phyloP scores from a whole-genome alignment of 2,329 filamentous ascomycete genomes.

The Trichoderma koningii region DNA sequence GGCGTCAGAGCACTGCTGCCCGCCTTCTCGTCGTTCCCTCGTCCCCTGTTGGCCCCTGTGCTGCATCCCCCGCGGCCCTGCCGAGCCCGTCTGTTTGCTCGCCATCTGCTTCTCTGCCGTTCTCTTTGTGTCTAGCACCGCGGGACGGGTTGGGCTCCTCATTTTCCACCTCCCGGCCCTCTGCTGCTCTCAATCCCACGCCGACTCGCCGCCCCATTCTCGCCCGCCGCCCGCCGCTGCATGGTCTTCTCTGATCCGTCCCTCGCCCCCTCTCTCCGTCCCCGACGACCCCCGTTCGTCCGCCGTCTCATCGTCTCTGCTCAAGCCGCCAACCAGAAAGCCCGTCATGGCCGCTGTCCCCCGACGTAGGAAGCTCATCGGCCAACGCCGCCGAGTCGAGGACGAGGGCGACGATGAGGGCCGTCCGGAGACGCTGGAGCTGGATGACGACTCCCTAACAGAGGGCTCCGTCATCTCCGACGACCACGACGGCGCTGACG shows the following conservation, averaged over 20 bases:
- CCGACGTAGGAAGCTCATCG: slow-evolving; percentile 66
- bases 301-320: slow-evolving; percentile 36
- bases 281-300: slow-evolving; percentile 37
- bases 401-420: slow-evolving; percentile 72
- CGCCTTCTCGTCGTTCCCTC: slow-evolving; percentile 16
- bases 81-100: slow-evolving; percentile 18
- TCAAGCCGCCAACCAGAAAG: slow-evolving; percentile 26
- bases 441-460: slow-evolving; percentile 66
- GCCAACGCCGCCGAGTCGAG: slow-evolving; percentile 67
- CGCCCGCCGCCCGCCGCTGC: slow-evolving; percentile 31
- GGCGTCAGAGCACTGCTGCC: slow-evolving; percentile 24
- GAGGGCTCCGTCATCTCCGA: slow-evolving; percentile 65
- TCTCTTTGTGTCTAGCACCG: slow-evolving; percentile 32
- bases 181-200: slow-evolving; percentile 20
- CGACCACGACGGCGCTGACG: slow-evolving; percentile 60
- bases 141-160: slow-evolving; percentile 32
- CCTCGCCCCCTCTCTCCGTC: slow-evolving; percentile 34
- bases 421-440: slow-evolving; percentile 55
- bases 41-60: neutral
- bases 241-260: slow-evolving; percentile 36
- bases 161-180: slow-evolving; percentile 16
- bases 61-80: slow-evolving; percentile 10
- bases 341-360: slow-evolving; percentile 44
- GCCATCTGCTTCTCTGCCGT: slow-evolving; percentile 25
- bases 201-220: slow-evolving; percentile 4